Conservation (phyloP, 352 stramenopile genomes). For the Phytophthora ohioensis region DNA sequence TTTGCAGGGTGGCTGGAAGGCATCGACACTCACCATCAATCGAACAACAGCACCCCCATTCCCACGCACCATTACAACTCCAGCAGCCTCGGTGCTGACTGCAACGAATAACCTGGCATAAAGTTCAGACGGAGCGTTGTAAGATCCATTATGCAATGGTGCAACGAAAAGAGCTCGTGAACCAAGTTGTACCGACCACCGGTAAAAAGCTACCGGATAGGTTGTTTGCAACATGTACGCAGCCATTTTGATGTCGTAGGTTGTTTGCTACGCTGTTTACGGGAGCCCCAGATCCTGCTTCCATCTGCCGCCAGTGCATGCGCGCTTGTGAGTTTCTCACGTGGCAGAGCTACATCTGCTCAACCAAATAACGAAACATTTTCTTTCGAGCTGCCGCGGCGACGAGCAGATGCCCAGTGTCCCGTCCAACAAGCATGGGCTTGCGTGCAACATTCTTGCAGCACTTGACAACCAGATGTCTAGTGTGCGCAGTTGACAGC, state of each 20-base stretch:
- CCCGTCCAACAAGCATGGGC: neutral
- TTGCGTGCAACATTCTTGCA: neutral
- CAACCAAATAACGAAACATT: neutral
- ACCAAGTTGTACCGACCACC: no score
- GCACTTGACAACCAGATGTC: no score
- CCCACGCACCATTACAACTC: constrained; percentile 22
- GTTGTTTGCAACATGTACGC: no score
- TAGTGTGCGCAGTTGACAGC: neutral
- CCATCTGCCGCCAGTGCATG: constrained; percentile 7
- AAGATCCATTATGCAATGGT: no score
- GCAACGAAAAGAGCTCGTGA: no score
- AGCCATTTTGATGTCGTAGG: neutral
- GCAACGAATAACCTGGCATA: no score
- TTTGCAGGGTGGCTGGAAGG: constrained; percentile 1
- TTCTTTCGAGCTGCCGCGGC: constrained; percentile 10
- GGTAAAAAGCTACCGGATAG: no score
- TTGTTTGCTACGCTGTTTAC: constrained; percentile 4
- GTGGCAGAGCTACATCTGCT: constrained; percentile 15
- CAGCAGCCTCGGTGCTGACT: constrained; percentile 6
- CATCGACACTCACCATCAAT: constrained; percentile 23
- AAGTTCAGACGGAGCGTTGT: no score
- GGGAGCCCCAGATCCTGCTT: constrained; percentile 5
- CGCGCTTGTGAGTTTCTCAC: constrained; percentile 13
- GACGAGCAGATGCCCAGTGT: neutral
- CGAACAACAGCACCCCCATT: constrained; percentile 15